Percentiles rank a stretch among this genome's conserved stretches.
These are phyloP conservation scores for Ormosia emarginata DNA, from an alignment of 306 rosid species.

Conservation along the genomic window DNA sequence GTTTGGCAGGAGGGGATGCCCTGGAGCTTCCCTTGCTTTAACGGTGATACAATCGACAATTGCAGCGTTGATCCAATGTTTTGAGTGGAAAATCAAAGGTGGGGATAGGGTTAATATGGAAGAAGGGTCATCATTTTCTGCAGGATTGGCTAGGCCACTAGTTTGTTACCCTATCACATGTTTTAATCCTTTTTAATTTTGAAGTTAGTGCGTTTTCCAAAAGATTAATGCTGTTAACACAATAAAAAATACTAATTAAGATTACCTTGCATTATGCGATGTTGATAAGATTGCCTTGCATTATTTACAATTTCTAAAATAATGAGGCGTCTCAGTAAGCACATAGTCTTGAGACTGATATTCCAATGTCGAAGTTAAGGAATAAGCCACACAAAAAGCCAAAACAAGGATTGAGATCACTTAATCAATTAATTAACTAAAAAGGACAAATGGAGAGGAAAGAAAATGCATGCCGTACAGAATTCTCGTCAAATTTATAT, in stretches of 20 bases:
- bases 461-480: background rate
- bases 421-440: background rate
- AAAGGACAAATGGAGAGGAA: background rate
- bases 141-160: constrained; percentile 34
- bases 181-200: constrained; percentile 22
- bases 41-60: constrained; percentile 25
- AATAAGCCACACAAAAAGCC: background rate
- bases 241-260: background rate
- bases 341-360: background rate
- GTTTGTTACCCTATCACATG: constrained; percentile 34
- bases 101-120: constrained; percentile 30
- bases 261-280: no score
- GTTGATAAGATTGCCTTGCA: no score
- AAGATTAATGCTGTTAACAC: background rate
- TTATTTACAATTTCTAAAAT: background rate
- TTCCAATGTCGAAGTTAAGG: background rate
- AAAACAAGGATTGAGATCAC: background rate
- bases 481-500: background rate
- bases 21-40: constrained; percentile 38
- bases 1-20: constrained; percentile 48
- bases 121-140: constrained; percentile 43
- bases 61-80: constrained; percentile 42
- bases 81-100: constrained; percentile 36
- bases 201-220: background rate
- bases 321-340: background rate